Percentiles rank a stretch among this genome's conserved stretches.
phyloP scores from a whole-genome alignment of 305 asterid species.

The Lippia alba region DNA sequence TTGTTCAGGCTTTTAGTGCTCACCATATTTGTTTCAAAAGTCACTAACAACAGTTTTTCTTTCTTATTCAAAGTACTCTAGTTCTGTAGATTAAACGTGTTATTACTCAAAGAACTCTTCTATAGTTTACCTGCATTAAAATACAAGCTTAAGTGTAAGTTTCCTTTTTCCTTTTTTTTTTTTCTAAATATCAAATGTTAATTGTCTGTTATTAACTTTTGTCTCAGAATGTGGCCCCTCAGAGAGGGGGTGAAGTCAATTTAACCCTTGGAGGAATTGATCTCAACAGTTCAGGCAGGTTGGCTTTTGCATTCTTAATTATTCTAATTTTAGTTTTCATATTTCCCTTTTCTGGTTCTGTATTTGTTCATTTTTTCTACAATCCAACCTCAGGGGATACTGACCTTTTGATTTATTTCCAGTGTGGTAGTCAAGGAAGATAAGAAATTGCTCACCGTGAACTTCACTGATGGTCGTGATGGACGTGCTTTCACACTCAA shows the following conservation, averaged over 20 bases:
- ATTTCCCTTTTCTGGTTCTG: constrained; percentile 17
- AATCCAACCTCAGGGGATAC: constrained; percentile 23
- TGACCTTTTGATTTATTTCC: constrained; percentile 45
- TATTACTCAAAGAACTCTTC: not conserved
- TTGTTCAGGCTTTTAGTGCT: constrained; percentile 7
- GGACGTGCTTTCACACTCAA: constrained; percentile 98
- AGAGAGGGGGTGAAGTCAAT: constrained; percentile 86
- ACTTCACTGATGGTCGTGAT: constrained; percentile 95
- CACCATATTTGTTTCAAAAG: constrained; percentile 8
- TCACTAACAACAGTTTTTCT: not conserved
- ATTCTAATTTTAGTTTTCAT: constrained; percentile 11
- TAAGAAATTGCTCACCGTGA: constrained; percentile 92
- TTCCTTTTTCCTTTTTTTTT: constrained; percentile 17
- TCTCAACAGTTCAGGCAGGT: constrained; percentile 99
- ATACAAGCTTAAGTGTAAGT: not conserved
- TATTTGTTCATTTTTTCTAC: constrained; percentile 17
- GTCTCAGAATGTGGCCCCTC: constrained; percentile 76
- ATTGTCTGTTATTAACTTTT: constrained; percentile 26
- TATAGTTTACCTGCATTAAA: not conserved
- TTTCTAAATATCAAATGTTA: constrained; percentile 20
- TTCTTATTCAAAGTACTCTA: not conserved
- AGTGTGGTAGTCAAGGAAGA: constrained; percentile 99
- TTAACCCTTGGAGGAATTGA: constrained; percentile 99
- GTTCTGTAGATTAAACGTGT: no score
- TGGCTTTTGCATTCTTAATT: constrained; percentile 45